Evolutionary conservation across 2,329 filamentous ascomycete species (phyloP).

Genomic region (Colletotrichum eremochloae): DNA sequence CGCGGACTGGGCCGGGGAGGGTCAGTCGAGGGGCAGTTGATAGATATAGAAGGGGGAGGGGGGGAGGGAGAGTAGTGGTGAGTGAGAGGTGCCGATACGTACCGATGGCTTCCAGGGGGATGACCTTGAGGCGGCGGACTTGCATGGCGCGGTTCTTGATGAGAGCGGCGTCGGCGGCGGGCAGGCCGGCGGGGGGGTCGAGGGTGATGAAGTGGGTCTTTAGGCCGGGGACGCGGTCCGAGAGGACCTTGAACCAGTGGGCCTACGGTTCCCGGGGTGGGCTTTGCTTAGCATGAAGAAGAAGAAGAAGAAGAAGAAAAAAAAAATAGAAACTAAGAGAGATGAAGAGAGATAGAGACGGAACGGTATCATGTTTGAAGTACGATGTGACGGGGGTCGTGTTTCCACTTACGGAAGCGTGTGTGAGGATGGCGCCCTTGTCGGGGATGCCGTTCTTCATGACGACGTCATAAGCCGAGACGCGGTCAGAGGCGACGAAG

Average conservation of each 20-base stretch:
- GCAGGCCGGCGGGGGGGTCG: slow-evolving; percentile 52
- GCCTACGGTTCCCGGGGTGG: slow-evolving; percentile 44
- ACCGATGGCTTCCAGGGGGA: slow-evolving; percentile 82
- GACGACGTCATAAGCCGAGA: slow-evolving; percentile 95
- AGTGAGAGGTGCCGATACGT: slow-evolving; percentile 25
- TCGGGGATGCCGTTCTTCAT: slow-evolving; percentile 76
- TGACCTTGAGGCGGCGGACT: slow-evolving; percentile 78
- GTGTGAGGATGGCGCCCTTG: slow-evolving; percentile 67
- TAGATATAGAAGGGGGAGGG: no score
- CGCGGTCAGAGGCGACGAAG: slow-evolving; percentile 89
- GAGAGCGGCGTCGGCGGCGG: slow-evolving; percentile 61
- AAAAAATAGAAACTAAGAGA: no score
- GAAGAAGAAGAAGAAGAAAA: no score
- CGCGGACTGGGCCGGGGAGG: slow-evolving; percentile 68
- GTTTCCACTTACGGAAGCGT: slow-evolving; percentile 48
- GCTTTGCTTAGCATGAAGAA: neutral
- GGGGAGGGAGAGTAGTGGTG: neutral
- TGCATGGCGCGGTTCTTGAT: slow-evolving; percentile 80
- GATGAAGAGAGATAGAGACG: no score
- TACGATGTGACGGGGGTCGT: neutral
- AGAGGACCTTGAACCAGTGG: slow-evolving; percentile 68
- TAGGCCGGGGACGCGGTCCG: slow-evolving; percentile 60
- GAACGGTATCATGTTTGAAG: neutral
- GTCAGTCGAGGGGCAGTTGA: neutral
- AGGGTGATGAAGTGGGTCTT: slow-evolving; percentile 67